Conservation (phyloP, 208 protist genomes). For the Trypanosoma theileri region DNA sequence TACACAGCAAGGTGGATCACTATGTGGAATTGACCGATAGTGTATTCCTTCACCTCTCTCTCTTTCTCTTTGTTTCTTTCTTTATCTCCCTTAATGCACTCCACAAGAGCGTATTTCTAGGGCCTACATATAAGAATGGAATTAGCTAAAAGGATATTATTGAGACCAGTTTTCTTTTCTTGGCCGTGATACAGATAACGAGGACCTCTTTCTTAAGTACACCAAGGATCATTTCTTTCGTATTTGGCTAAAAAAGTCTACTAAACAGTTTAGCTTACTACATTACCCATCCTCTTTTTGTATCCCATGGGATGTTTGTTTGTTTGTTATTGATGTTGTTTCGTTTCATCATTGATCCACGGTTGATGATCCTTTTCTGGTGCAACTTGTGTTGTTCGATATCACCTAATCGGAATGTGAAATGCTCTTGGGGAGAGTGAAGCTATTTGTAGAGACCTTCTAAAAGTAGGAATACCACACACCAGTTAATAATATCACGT, state of each 20-base stretch:
- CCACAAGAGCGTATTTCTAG: too few relatives aligned
- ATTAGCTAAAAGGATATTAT: neutral
- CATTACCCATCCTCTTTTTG: neutral
- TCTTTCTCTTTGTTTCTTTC: too few relatives aligned
- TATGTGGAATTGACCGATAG: too few relatives aligned
- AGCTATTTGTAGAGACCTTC: slow-evolving; percentile 24
- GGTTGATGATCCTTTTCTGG: slow-evolving; percentile 41
- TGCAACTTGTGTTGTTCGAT: slow-evolving; percentile 41
- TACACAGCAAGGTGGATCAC: too few relatives aligned
- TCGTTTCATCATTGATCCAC: slow-evolving; percentile 34
- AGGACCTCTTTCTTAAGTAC: slow-evolving; percentile 14
- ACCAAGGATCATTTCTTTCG: slow-evolving; percentile 17
- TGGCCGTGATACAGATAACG: neutral
- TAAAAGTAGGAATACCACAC: slow-evolving; percentile 19
- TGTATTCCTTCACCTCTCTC: too few relatives aligned
- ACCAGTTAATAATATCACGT: slow-evolving; percentile 8
- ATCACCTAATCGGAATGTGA: slow-evolving; percentile 20
- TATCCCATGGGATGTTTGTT: slow-evolving; percentile 15
- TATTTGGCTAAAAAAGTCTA: slow-evolving; percentile 1
- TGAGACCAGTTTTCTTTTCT: neutral
- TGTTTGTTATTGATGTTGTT: slow-evolving; percentile 17
- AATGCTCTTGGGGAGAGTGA: slow-evolving; percentile 19
- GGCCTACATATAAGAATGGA: neutral
- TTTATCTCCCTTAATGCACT: too few relatives aligned
- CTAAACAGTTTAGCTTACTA: neutral